Conservation (phyloP, 2,329 filamentous ascomycete species). For the Pseudogymnoascus sp. region DNA sequence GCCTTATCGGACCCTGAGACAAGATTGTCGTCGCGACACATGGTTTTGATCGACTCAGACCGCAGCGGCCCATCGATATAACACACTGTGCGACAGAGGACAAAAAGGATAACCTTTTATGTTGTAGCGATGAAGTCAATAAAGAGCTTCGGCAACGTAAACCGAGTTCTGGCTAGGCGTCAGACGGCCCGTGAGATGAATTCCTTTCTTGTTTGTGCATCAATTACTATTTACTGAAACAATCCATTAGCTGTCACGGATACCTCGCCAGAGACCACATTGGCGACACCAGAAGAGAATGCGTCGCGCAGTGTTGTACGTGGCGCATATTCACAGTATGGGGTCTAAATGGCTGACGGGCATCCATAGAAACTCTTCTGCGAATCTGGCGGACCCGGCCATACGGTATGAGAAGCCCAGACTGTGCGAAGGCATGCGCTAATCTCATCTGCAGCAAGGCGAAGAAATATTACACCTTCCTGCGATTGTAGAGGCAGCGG, state of each 20-base stretch:
- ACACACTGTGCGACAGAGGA: background rate
- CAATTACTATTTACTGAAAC: slow-evolving; percentile 4
- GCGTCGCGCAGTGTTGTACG: slow-evolving; percentile 59
- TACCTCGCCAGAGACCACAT: slow-evolving; percentile 21
- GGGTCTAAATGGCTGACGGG: background rate
- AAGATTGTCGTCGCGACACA: slow-evolving; percentile 1
- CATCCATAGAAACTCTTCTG: slow-evolving; percentile 63
- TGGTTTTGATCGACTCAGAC: slow-evolving; percentile 1
- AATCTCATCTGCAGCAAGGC: slow-evolving; percentile 40
- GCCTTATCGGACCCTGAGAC: slow-evolving; percentile 8
- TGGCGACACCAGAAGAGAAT: slow-evolving; percentile 58
- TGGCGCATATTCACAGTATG: slow-evolving; percentile 13
- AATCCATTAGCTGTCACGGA: slow-evolving; percentile 5
- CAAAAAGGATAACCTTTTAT: background rate
- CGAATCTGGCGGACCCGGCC: slow-evolving; percentile 57
- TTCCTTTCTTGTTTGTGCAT: slow-evolving; percentile 12
- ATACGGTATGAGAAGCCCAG: slow-evolving; percentile 35
- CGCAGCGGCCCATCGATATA: background rate
- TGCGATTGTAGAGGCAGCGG: slow-evolving; percentile 86
- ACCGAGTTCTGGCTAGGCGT: slow-evolving; percentile 28
- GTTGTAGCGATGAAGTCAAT: slow-evolving; percentile 25
- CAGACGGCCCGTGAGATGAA: slow-evolving; percentile 11
- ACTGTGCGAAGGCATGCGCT: background rate
- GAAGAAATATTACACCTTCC: slow-evolving; percentile 91
- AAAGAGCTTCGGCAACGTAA: slow-evolving; percentile 26